Base-by-base conservation (phyloP, 2,329 filamentous ascomycete species). In the Fusarium palustre region DNA sequence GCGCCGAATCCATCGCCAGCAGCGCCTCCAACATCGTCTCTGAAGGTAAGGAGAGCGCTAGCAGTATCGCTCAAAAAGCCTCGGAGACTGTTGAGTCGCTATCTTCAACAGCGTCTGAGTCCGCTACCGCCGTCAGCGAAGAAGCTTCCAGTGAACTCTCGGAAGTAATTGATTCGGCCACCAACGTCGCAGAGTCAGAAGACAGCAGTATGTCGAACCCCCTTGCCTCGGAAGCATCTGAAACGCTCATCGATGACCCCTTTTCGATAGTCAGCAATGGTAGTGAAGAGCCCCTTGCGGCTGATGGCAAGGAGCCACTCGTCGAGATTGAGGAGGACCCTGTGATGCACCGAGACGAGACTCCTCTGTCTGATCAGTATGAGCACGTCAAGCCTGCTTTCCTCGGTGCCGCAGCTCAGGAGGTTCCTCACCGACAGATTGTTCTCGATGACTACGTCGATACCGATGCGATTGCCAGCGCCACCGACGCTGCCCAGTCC, bases 361-460 rank as follows among this genome's bases (percentile, higher is more conserved):
- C 68, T 5, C 68, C 72, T 18, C 53, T 68, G 0, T 70, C 69
- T 5, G 75, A 78, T 2, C 77, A 79, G 1, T 60, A 66, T 2
- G 45, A 77, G 4, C 70, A 76, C 7, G 76, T 86, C 48, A 86
- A 85, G 70, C 79, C 83, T 7, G 83, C 79, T 9, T 78, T 85
- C 39, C 81, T 87, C 34, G 85, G 86, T 48, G 85, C 83, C 18
- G 83, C 82, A 2, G 85, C 85, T 4, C 83, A 86, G 63, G 80
- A 80, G 11, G 85, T 85, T 0, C 81, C 85, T 9, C 81, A 79
- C 34, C 80, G 83, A 36, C 76, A 81, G 59, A 82, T 83, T 15
- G 81, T 87, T n/a, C 69, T 87, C 22, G 85, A 87, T 13, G 83
- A 85, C 11, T 81, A 85, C 42, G 74, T 79, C 4, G 77, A 80